Conservation (phyloP, 169 alveolate species). For the Toxoplasma gondii region DNA sequence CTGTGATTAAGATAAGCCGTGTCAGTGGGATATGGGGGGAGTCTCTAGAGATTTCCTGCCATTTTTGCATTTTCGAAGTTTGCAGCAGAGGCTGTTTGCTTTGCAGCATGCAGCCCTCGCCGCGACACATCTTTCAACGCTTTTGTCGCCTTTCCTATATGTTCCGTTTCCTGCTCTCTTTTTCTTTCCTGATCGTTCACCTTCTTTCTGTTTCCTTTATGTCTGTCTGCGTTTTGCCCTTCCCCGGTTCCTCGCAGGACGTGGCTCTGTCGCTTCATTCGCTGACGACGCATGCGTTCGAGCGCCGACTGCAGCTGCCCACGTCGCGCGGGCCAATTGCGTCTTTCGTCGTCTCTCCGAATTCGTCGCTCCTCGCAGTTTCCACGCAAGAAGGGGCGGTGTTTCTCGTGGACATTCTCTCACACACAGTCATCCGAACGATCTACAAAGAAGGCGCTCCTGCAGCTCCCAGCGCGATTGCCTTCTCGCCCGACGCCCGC, state of each 20-base stretch:
- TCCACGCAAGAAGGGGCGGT: slow-evolving; percentile 1
- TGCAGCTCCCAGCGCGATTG: background rate
- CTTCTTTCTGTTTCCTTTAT: background rate
- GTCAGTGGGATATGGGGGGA: too few species aligned
- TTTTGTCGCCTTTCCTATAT: too few species aligned
- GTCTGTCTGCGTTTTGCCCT: background rate
- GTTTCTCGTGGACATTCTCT: background rate
- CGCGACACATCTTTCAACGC: too few species aligned
- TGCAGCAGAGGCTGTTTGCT: too few species aligned
- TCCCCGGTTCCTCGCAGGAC: background rate
- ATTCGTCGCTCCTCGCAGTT: slow-evolving; percentile 19
- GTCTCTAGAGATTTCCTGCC: too few species aligned
- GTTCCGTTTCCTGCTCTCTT: too few species aligned
- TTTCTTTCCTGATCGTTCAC: too few species aligned
- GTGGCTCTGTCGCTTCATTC: background rate
- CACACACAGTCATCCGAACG: background rate
- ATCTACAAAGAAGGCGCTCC: background rate
- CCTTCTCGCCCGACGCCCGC: slow-evolving; percentile 43
- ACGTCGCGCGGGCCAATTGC: background rate
- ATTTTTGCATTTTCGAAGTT: too few species aligned
- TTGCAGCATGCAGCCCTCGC: too few species aligned
- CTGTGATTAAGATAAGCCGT: too few species aligned
- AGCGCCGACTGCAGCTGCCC: background rate
- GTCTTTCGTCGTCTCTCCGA: background rate
- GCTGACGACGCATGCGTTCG: background rate